Evolutionary conservation across 163 green algal genomes (phyloP), one percentile per base, ranked within the genome.

Genomic region (Coccomyxa subellipsoidea): DNA sequence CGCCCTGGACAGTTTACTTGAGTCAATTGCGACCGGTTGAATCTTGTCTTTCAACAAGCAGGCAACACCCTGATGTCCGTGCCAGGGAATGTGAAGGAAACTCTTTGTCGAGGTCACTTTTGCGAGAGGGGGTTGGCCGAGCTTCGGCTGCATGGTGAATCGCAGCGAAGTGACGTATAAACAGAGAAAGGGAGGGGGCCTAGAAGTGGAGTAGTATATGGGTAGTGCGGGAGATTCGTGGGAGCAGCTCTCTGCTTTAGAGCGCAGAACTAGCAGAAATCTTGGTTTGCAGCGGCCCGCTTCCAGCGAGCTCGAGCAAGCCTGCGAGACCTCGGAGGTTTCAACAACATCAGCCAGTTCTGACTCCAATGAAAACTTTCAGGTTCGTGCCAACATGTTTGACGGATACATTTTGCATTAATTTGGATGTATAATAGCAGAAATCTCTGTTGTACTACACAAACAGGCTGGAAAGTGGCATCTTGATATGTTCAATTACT

Each of bases 271-370:
- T 34, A 73, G 66, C 27, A 73, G n/a, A 34, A 32, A 34, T 4
- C 29, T 73, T 0, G 27, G 27, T 34, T 32, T 36, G 27, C 29
- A 21, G n/a, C 66, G 27, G 29, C 27, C n/a, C 29, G 29, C 66
- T 36, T 73, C 66, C 8, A 34, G 29, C 29, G 66, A 73, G 66
- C 27, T 36, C n/a, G 66, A 34, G 27, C n/a, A 32, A 73, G 66
- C 71, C 32, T 77, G n/a, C 32, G 34, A 31, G 32, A 29, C 71
- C 35, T 47, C 38, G 32, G 76, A 38, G 39, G 31, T 59, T 59
- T 78, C 79, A 69, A 59, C 79, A 69, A 59, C 32, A 9, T 78
- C 69, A 83, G 38, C 12, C 69, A 78, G 21, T 77, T 31, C 31
- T 40, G 34, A 77, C 29, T 36, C 29, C 27, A 34, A 34, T 36